Base-by-base conservation (phyloP, 2,329 filamentous ascomycete species). In the Colletotrichum echinochloae region DNA sequence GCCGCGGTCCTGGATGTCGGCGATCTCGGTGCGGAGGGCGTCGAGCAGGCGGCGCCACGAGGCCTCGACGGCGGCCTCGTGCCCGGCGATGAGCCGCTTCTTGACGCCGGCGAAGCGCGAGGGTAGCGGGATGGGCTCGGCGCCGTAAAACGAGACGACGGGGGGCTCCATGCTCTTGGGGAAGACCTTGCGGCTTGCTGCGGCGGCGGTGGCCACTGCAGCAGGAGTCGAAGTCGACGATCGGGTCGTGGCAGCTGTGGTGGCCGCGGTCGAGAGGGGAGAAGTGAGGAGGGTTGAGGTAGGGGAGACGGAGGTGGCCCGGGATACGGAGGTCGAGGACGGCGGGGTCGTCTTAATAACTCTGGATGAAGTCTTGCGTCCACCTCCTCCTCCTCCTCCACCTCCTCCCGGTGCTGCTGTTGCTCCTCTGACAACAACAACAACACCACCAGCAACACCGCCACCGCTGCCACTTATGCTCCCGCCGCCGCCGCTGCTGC, bases 71-170 rank as follows among this genome's bases (percentile, higher is more conserved):
- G 77, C 76, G 7, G 77, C 72, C 66, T 84, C 80, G 71, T 80
- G 80, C 26, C 81, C 81, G 26, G 74, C 74, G 18, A 84, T 77
- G 44, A 85, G 75, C 30, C 76, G 74, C 41, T 76, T 73, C 70
- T 86, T 86, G 63, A 84, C 76, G 23, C 78, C 75, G 14, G 81
- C 80, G 63, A 84, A 85, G 3, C 82, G 79, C 55, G 75, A 68
- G 18, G 83, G 81, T 2, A 85, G 77, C 55, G 79, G 79, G 20
- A 78, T 74, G 35, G 80, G 74, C 74, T 88, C 84, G 18, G 84
- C 83, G 76, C 87, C 86, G 82, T 87, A 89, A 73, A 88, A 88
- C 1, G 86, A 88, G 57, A 88, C 78, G 60, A 87, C 83, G 23
- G 86, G 86, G 26, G 72, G 72, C 60, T 73, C 72, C 72, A 73